phyloP scores from a whole-genome alignment of 139 green algal species.

The Tetraselmis chui region DNA sequence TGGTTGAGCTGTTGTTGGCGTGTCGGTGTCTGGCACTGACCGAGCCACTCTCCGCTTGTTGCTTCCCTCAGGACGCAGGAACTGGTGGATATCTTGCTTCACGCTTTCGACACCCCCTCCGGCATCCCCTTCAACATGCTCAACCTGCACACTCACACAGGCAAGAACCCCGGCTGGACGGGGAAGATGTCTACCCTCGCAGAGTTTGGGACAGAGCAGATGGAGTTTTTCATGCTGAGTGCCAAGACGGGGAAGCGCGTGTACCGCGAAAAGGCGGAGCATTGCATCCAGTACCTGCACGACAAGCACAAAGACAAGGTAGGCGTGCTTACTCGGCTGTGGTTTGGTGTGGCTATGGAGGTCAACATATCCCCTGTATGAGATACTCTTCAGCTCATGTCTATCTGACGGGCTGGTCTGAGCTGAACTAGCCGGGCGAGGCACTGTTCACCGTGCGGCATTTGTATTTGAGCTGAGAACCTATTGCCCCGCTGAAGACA shows the following conservation, averaged over 20 bases:
- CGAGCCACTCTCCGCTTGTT: not conserved
- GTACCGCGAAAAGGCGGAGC: slow-evolving; percentile 12
- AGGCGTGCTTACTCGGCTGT: not conserved
- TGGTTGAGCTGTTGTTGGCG: too few species aligned
- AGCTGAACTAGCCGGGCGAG: too few species aligned
- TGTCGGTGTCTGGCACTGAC: not conserved
- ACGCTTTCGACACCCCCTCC: slow-evolving; percentile 58
- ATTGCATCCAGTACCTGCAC: slow-evolving; percentile 20
- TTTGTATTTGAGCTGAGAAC: too few species aligned
- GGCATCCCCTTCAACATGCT: slow-evolving; percentile 56
- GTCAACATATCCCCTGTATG: too few species aligned
- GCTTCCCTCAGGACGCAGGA: slow-evolving; percentile 33
- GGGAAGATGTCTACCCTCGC: not conserved
- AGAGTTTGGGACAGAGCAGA: slow-evolving; percentile 44
- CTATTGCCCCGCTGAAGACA: too few species aligned
- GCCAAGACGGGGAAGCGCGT: slow-evolving; percentile 27
- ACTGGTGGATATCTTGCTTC: slow-evolving; percentile 48
- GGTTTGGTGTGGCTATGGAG: too few species aligned
- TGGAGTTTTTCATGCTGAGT: slow-evolving; percentile 44
- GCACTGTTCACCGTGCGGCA: too few species aligned
- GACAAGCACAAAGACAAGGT: slow-evolving; percentile 25
- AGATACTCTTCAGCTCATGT: too few species aligned
- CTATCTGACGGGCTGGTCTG: too few species aligned
- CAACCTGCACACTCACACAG: slow-evolving; percentile 34
- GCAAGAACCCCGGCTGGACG: slow-evolving; percentile 37